A percentile compares a stretch with the other conserved stretches of the same genome.
phyloP scores from a whole-genome alignment of 2,329 filamentous ascomycete species.

The Coniochaeta pulveracea region DNA sequence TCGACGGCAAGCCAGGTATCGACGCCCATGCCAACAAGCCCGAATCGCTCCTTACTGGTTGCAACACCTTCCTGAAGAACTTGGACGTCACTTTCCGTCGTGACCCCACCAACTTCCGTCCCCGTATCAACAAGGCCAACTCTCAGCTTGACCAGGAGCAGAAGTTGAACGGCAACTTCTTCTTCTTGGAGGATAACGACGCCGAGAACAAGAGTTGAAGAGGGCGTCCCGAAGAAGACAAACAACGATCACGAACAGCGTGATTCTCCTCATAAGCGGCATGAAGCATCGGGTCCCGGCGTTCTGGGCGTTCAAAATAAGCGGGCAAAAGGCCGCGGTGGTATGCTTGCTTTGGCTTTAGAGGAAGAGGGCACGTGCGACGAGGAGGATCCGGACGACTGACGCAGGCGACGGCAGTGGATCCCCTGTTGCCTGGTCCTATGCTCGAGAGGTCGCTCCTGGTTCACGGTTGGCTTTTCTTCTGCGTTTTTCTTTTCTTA shows the following conservation, averaged over 20 bases:
- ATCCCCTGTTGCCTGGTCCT: slow-evolving; percentile 58
- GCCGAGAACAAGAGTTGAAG: slow-evolving; percentile 49
- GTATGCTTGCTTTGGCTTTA: slow-evolving; percentile 21
- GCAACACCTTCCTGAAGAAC: slow-evolving; percentile 94
- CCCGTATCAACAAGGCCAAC: slow-evolving; percentile 95
- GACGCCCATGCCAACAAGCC: slow-evolving; percentile 80
- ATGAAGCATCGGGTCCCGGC: slow-evolving; percentile 29
- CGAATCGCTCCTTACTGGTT: slow-evolving; percentile 86
- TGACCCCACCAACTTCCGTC: slow-evolving; percentile 89
- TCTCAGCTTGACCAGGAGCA: slow-evolving; percentile 97
- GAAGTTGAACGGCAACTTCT: slow-evolving; percentile 90
- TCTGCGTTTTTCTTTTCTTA: slow-evolving; percentile 5
- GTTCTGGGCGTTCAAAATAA: slow-evolving; percentile 44
- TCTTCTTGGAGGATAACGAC: slow-evolving; percentile 79
- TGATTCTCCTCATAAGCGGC: slow-evolving; percentile 18
- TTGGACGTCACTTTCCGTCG: slow-evolving; percentile 97
- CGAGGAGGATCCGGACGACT: slow-evolving; percentile 56
- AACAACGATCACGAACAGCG: slow-evolving; percentile 13
- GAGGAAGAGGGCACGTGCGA: slow-evolving; percentile 43
- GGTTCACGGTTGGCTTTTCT: slow-evolving; percentile 4
- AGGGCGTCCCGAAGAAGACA: slow-evolving; percentile 38
- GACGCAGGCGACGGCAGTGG: slow-evolving; percentile 46
- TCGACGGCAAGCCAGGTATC: slow-evolving; percentile 86
- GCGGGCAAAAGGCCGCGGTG: slow-evolving; percentile 15
- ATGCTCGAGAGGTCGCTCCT: slow-evolving; percentile 17